Percentiles rank a stretch among this genome's conserved stretches.
Evolutionary conservation across 345 rosid genomes (phyloP).

Genomic region (Lumnitzera littorea): DNA sequence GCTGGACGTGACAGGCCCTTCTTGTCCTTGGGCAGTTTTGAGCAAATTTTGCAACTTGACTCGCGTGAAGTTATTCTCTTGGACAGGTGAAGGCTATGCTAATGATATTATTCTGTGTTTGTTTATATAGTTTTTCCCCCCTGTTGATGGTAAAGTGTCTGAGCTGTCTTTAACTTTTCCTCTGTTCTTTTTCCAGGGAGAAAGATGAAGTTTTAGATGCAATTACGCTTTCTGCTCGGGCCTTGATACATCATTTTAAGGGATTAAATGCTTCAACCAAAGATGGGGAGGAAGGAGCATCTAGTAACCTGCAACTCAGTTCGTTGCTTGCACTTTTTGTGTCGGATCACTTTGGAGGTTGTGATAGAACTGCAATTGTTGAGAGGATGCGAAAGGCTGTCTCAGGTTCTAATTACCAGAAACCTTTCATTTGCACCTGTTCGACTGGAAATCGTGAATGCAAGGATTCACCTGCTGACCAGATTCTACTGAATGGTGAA

Average conservation of each 20-base stretch:
- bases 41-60: conserved; percentile 53
- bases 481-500: conserved; percentile 26
- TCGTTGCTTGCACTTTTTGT: conserved; percentile 88
- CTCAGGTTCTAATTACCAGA: conserved; percentile 76
- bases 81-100: conserved; percentile 52
- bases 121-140: neutral
- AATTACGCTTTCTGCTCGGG: conserved; percentile 58
- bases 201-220: conserved; percentile 91
- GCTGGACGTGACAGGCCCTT: conserved; percentile 96
- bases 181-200: conserved; percentile 33
- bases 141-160: neutral
- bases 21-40: conserved; percentile 52
- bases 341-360: conserved; percentile 98
- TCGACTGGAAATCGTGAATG: conserved; percentile 59
- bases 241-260: conserved; percentile 53
- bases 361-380: conserved; percentile 59
- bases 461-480: conserved; percentile 26
- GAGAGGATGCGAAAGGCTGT: conserved; percentile 65
- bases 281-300: conserved; percentile 28
- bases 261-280: conserved; percentile 31
- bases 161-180: neutral
- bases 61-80: conserved; percentile 95
- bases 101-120: neutral
- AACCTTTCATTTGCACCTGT: conserved; percentile 91
- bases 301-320: conserved; percentile 54